These are phyloP conservation scores for Aureobasidium sp. DNA, from an alignment of 2,329 filamentous ascomycete genomes.

Conservation along the genomic window DNA sequence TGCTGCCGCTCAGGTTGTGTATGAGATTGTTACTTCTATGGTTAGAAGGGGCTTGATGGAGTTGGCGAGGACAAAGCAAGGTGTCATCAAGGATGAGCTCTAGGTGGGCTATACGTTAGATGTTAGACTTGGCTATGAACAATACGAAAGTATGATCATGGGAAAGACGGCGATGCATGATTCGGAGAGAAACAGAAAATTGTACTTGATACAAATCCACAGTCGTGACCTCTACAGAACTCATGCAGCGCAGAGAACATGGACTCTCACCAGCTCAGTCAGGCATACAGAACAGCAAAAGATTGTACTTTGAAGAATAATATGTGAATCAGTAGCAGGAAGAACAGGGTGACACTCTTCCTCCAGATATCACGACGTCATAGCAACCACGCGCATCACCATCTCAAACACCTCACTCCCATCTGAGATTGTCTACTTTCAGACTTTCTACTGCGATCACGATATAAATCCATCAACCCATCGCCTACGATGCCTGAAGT, in stretches of 20 bases:
- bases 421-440: not conserved
- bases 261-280: too few relatives aligned
- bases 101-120: too few relatives aligned
- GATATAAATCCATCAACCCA: too few relatives aligned
- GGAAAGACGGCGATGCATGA: too few relatives aligned
- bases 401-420: not conserved
- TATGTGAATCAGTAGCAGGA: not conserved
- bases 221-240: too few relatives aligned
- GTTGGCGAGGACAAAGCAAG: slow-evolving; percentile 1
- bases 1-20: slow-evolving; percentile 76
- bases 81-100: slow-evolving; percentile 8
- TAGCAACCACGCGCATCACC: not conserved
- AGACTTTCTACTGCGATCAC: not conserved
- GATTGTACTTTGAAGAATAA: not conserved
- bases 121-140: too few relatives aligned
- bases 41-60: slow-evolving; percentile 41
- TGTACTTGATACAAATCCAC: too few relatives aligned
- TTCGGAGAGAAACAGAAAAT: too few relatives aligned
- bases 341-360: not conserved
- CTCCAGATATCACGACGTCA: not conserved
- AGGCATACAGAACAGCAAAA: too few relatives aligned
- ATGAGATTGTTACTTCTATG: slow-evolving; percentile 75
- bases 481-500: not conserved
- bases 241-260: too few relatives aligned
- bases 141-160: not conserved